Conservation (phyloP, 176 grass and related monocot genomes). For the Oropetium thomaeum region DNA sequence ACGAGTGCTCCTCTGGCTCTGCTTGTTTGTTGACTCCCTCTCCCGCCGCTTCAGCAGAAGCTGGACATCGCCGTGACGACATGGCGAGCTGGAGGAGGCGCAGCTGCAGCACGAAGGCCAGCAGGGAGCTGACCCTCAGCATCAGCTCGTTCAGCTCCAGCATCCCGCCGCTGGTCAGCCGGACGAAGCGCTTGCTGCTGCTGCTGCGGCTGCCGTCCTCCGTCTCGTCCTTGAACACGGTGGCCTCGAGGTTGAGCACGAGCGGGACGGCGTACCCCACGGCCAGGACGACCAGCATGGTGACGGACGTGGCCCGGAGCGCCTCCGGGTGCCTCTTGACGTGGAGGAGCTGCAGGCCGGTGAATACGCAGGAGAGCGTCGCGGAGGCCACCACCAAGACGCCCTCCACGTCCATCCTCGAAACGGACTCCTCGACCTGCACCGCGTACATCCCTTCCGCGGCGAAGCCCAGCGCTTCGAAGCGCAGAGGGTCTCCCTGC, state of each 20-base stretch:
- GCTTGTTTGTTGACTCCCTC: background rate
- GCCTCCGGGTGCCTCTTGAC: background rate
- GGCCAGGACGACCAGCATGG: background rate
- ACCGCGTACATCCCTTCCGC: conserved; percentile 24
- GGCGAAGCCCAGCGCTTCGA: conserved; percentile 17
- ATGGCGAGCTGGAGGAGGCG: conserved; percentile 31
- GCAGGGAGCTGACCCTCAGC: background rate
- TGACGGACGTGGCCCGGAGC: background rate
- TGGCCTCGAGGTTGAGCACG: background rate
- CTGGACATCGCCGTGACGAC: background rate
- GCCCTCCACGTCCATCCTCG: background rate
- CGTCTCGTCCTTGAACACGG: background rate
- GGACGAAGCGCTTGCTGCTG: background rate
- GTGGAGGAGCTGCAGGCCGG: background rate
- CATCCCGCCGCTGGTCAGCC: background rate
- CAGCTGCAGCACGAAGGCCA: conserved; percentile 47
- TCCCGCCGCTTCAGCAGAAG: too few relatives aligned
- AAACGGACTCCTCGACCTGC: background rate
- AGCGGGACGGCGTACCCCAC: background rate
- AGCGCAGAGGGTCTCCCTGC: conserved; percentile 46
- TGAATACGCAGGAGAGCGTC: background rate
- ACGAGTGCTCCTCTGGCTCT: background rate
- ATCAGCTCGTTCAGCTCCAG: conserved; percentile 21
- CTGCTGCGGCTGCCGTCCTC: too few relatives aligned
- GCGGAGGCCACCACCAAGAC: background rate